phyloP scores from a whole-genome alignment of 1,284 basidiomycete genomes.

The Cryptococcus floricola region DNA sequence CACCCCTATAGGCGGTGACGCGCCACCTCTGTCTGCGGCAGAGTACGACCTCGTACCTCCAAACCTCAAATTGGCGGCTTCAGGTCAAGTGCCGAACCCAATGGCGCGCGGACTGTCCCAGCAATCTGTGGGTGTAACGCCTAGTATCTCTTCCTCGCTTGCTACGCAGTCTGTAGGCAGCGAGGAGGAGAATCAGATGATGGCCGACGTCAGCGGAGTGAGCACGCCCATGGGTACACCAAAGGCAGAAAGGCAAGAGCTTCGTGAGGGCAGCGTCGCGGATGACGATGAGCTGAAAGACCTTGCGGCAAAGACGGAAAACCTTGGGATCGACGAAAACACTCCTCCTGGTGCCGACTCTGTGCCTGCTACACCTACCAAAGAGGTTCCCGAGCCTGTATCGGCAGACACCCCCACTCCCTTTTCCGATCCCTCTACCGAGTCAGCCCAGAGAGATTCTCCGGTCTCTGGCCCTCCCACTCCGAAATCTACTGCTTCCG shows the following conservation, averaged over 20 bases:
- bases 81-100: conserved; percentile 9
- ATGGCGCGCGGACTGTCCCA: conserved; percentile 14
- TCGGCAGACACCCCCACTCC: not conserved
- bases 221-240: conserved; percentile 43
- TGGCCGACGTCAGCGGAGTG: conserved; percentile 41
- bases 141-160: conserved; percentile 31
- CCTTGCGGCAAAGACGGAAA: conserved; percentile 7
- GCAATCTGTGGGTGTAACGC: conserved; percentile 7
- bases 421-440: not conserved
- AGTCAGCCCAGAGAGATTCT: not conserved
- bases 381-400: not conserved
- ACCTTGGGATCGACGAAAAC: conserved; percentile 5
- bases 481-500: not conserved
- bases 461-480: not conserved
- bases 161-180: conserved; percentile 27
- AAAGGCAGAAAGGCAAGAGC: conserved; percentile 28
- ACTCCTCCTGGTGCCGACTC: conserved; percentile 3
- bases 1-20: conserved; percentile 29
- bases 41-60: conserved; percentile 38
- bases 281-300: conserved; percentile 16
- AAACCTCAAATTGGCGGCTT: conserved; percentile 33
- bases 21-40: conserved; percentile 10
- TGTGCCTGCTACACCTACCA: conserved; percentile 3
- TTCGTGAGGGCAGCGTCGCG: conserved; percentile 27
- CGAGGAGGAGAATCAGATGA: conserved; percentile 31